phyloP scores from a whole-genome alignment of 768 basidiomycete species.

The Boletus edulis region DNA sequence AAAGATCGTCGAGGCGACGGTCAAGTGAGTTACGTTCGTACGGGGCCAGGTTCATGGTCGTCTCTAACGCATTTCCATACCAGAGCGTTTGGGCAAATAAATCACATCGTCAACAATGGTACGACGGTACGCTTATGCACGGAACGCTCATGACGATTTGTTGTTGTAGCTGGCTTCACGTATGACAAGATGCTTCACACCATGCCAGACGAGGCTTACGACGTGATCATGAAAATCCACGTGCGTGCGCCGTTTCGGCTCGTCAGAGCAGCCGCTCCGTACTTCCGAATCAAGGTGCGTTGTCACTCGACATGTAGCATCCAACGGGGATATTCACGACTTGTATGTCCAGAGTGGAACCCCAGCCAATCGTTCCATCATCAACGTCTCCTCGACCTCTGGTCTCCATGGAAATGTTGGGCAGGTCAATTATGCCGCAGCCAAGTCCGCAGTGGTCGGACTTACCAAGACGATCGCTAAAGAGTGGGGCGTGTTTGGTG shows the following conservation, averaged over 20 bases:
- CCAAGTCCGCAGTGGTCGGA: conserved; percentile 75
- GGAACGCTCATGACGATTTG: neutral
- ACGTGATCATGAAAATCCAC: conserved; percentile 82
- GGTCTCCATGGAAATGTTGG: conserved; percentile 88
- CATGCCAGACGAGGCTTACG: conserved; percentile 77
- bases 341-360: conserved; percentile 41
- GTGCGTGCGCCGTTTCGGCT: conserved; percentile 85
- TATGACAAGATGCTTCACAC: conserved; percentile 89
- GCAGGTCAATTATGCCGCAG: conserved; percentile 79
- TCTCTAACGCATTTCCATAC: neutral
- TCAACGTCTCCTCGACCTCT: conserved; percentile 80
- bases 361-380: conserved; percentile 68
- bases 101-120: conserved; percentile 86
- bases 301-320: neutral
- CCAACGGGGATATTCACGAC: neutral
- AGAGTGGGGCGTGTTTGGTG: conserved; percentile 83
- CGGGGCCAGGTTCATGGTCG: too few relatives aligned
- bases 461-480: conserved; percentile 85
- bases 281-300: conserved; percentile 72
- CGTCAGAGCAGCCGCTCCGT: conserved; percentile 79
- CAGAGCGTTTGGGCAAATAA: conserved; percentile 80
- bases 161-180: conserved; percentile 61
- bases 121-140: conserved; percentile 6
- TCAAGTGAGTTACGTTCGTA: conserved; percentile 47
- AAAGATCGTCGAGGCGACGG: conserved; percentile 70